These are phyloP conservation scores for Fusarium sp. DNA, from an alignment of 2,329 filamentous ascomycete species.

Conservation along the genomic window DNA sequence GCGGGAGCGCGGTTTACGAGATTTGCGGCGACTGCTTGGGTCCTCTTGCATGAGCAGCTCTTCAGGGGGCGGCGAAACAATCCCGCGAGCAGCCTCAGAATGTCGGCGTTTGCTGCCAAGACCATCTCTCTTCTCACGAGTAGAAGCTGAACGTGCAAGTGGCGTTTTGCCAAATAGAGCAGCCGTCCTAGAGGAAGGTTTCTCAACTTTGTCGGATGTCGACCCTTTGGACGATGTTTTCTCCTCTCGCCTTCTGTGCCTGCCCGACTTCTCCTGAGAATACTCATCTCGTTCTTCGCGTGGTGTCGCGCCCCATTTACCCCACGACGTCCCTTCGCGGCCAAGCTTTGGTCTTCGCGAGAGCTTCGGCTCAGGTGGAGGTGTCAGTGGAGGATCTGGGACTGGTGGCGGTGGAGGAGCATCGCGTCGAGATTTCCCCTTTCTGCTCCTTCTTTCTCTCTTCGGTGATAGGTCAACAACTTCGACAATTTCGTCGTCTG, in stretches of 20 bases:
- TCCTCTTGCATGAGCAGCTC: slow-evolving; percentile 69
- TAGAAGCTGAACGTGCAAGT: slow-evolving; percentile 75
- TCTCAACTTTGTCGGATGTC: slow-evolving; percentile 74
- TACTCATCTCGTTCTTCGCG: slow-evolving; percentile 58
- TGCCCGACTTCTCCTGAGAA: slow-evolving; percentile 68
- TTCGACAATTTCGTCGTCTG: slow-evolving; percentile 51
- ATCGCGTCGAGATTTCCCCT: slow-evolving; percentile 53
- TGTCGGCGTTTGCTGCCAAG: slow-evolving; percentile 69
- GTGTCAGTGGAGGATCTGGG: slow-evolving; percentile 60
- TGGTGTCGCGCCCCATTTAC: slow-evolving; percentile 73
- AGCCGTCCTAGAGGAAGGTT: slow-evolving; percentile 63
- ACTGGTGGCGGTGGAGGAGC: slow-evolving; percentile 55
- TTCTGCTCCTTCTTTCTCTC: slow-evolving; percentile 57
- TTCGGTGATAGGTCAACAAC: slow-evolving; percentile 62
- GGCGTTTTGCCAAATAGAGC: slow-evolving; percentile 77
- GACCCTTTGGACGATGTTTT: slow-evolving; percentile 75
- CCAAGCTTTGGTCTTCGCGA: slow-evolving; percentile 79
- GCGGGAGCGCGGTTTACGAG: slow-evolving; percentile 54
- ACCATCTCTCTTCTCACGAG: slow-evolving; percentile 70
- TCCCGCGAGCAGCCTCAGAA: slow-evolving; percentile 72
- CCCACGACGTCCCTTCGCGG: slow-evolving; percentile 78
- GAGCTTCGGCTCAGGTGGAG: slow-evolving; percentile 67
- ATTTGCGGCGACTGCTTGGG: slow-evolving; percentile 53
- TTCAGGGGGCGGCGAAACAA: slow-evolving; percentile 79
- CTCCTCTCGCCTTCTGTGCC: slow-evolving; percentile 71